Evolutionary conservation across 225 moss, liverwort and hornwort genomes (phyloP).

Genomic region (Thuidium tamariscinum): DNA sequence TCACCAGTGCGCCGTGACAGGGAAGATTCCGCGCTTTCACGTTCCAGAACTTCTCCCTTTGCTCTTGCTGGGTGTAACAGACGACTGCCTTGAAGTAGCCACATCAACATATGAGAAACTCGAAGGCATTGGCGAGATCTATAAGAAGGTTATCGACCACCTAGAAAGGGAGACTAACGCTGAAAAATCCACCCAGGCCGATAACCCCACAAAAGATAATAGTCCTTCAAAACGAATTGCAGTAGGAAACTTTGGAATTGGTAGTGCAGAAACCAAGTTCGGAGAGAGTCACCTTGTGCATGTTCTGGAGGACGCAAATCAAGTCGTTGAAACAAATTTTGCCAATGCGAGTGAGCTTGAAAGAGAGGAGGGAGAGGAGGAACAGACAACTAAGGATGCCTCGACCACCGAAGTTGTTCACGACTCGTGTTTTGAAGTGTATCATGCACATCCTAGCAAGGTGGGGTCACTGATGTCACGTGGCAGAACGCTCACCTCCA

Average conservation of each 20-base stretch:
- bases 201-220: background rate
- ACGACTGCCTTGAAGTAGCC: constrained; percentile 61
- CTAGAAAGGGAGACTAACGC: background rate
- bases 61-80: constrained; percentile 65
- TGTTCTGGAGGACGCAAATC: background rate
- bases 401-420: background rate
- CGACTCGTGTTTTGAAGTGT: background rate
- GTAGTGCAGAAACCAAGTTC: background rate
- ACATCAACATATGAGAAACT: constrained; percentile 35
- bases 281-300: background rate
- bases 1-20: background rate
- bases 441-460: background rate
- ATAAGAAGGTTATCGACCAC: constrained; percentile 27
- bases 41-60: constrained; percentile 56
- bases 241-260: background rate
- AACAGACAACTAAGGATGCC: background rate
- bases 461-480: background rate
- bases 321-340: background rate
- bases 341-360: background rate
- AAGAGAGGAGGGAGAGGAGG: background rate
- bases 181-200: background rate
- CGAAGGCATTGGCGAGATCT: constrained; percentile 64
- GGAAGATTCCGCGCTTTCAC: constrained; percentile 41
- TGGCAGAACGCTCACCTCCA: background rate
- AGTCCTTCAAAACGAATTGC: background rate